Evolutionary conservation across 2,329 filamentous ascomycete genomes (phyloP), one percentile per base, ranked within the genome.

Genomic region (Harringtonia aguacate): DNA sequence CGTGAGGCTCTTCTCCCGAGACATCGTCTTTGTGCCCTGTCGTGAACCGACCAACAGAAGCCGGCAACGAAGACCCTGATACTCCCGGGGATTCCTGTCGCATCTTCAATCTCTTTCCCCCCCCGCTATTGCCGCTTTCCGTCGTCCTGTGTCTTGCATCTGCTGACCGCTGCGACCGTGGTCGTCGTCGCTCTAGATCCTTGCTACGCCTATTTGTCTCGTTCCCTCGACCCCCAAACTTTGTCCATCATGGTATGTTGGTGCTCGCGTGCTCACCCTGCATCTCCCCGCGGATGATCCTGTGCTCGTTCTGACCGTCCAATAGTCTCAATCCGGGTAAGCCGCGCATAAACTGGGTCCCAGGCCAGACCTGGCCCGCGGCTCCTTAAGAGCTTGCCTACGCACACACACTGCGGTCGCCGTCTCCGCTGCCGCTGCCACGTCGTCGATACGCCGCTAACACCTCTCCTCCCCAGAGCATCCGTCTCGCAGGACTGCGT

Each of bases 401-500:
- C 21, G 6, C 18, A 17, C 18, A 10, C 36, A 21, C 8, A 17
- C 20, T n/a, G 7, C 18, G 15, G 18, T 35, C 14, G 12, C 20
- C 13, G 12, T 17, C 7, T 8, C n/a, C 9, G 8, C 33, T 15
- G 33, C 33, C 33, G 33, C 33, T 35, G 4, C n/a, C 12, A 31
- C 8, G 8, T n/a, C 12, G 8, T n/a, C n/a, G n/a, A n/a, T n/a
- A n/a, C 34, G 7, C 20, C 28, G 8, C 34, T 43, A 43, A 43
- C 34, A 22, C 10, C 7, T 15, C n/a, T 13, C 15, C 15, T 12
- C 17, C 18, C 39, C 65, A 88, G 84, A 75, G 83, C 84, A 56
- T 73, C 73, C 61, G 79, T 88, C 58, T 68, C 75, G 53, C 73
- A 77, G 61, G 83, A 89, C 48, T 88, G 84, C 75, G 77, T 79